Percentiles rank a stretch among this genome's conserved stretches.
Conservation (phyloP, 768 basidiomycete species). For the Lactarius pseudohatsudake region DNA sequence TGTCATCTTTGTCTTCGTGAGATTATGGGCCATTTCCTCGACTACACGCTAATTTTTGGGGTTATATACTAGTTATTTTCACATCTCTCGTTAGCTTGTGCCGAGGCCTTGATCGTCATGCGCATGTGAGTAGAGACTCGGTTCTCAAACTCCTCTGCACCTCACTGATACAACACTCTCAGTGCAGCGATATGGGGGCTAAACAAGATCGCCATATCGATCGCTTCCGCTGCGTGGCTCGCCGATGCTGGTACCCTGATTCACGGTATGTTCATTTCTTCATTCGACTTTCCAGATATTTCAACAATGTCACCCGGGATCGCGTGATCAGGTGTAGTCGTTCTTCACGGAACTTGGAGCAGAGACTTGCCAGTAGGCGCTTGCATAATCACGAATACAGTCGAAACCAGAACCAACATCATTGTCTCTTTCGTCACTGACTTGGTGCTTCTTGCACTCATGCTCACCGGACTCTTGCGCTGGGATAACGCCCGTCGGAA, state of each 20-base stretch:
- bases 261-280: conserved; percentile 1
- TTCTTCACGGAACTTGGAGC: background rate
- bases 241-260: background rate
- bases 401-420: background rate
- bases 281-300: background rate
- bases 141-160: background rate
- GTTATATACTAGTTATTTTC: too few relatives aligned
- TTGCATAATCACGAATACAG: background rate
- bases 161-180: background rate
- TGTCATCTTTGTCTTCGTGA: too few relatives aligned
- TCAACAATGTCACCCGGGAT: background rate
- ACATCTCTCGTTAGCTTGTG: too few relatives aligned
- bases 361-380: too few relatives aligned
- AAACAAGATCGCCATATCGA: conserved; percentile 3
- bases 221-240: background rate
- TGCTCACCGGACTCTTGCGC: conserved; percentile 12
- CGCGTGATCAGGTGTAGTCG: background rate
- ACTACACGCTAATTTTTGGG: too few relatives aligned
- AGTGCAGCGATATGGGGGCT: conserved; percentile 12
- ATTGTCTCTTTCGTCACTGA: conserved; percentile 4
- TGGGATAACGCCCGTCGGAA: background rate
- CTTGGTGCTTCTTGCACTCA: conserved; percentile 1
- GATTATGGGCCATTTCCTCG: too few relatives aligned
- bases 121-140: conserved; percentile 20
- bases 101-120: background rate